phyloP scores from a whole-genome alignment of 129 eudicot species.

The Scalesia atractyloides region DNA sequence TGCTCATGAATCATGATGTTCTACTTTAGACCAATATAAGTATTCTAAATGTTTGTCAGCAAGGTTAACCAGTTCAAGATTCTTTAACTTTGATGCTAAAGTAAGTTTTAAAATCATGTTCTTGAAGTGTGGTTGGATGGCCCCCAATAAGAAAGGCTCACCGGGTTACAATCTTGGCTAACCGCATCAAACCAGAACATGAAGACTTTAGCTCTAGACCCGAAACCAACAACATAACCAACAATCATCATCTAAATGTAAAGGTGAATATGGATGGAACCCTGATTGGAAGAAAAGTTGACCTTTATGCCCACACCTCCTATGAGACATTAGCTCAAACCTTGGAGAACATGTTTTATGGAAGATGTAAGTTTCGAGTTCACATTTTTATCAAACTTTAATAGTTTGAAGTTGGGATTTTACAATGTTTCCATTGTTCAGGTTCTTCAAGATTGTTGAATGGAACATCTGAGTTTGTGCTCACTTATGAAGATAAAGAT shows the following conservation, averaged over 20 bases:
- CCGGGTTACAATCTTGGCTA: constrained; percentile 64
- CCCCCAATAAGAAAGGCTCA: constrained; percentile 78
- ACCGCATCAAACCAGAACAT: constrained; percentile 58
- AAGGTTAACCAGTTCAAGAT: constrained; percentile 7
- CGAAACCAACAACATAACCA: constrained; percentile 17
- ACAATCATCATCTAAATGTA: constrained; percentile 55
- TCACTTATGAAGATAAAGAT: constrained; percentile 93
- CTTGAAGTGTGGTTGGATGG: constrained; percentile 88
- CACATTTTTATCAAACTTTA: constrained; percentile 3
- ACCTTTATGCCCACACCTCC: constrained; percentile 72
- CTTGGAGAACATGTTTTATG: constrained; percentile 73
- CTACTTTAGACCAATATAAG: background rate
- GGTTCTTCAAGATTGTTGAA: constrained; percentile 60
- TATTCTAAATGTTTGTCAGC: background rate
- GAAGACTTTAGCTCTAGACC: constrained; percentile 38
- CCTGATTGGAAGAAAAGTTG: constrained; percentile 87
- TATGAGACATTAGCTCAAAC: constrained; percentile 72
- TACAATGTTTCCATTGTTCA: background rate
- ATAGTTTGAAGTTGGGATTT: background rate
- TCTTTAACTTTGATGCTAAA: constrained; percentile 1
- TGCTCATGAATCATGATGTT: background rate
- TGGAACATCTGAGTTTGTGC: constrained; percentile 83
- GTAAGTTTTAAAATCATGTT: constrained; percentile 16
- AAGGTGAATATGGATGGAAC: constrained; percentile 97
- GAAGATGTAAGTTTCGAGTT: constrained; percentile 42